Base-by-base conservation (phyloP, 306 rosid species). In the Vigna angularis region DNA sequence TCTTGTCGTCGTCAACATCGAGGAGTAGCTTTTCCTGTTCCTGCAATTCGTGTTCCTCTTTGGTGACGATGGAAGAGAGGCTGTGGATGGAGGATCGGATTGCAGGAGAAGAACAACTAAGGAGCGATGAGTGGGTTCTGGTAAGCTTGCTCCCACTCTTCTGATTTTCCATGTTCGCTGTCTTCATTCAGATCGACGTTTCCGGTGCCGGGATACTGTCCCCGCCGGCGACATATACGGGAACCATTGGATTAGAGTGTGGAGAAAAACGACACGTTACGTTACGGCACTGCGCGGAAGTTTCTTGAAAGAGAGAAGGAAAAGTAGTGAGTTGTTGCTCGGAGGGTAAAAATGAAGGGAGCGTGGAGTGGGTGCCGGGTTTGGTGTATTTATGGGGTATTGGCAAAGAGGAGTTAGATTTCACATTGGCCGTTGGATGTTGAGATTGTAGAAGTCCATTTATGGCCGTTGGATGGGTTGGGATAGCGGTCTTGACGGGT, bases 81-180 rank as follows among this genome's bases (percentile, higher is more conserved):
- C 95, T 92, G 53, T 95, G 98, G 81, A 93, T 80, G 74, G 99
- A 96, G 38, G 99, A 95, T 81, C 99, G 93, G 76, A 95, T 85
- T 63, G 99, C 93, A 15, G 98, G 91, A 6, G 99, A 93, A 3
- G 93, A 89, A 10, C 93, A 89, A 18, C 92, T 93, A 9, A 92
- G 98, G 8, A 95, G 89, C 7, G 97, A 93, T 6, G 99, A 95
- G 45, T 93, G 93, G 28, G 94, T 95, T 69, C 99, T 83, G 32
- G 97, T 88, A 18, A 95, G 97, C 85, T 89, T 92, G 52, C 89
- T 68, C 73, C 79, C 93, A 70, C 88, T 87, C 85, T 84, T 90
- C 83, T 88, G 97, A 57, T 90, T 79, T 76, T 95, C 97, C 97
- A 93, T 93, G 67, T 55, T 22, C 13, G 4, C 10, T 67, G 49